phyloP scores from a whole-genome alignment of 2,329 filamentous ascomycete genomes.

The Chaetomiaceae sp. region DNA sequence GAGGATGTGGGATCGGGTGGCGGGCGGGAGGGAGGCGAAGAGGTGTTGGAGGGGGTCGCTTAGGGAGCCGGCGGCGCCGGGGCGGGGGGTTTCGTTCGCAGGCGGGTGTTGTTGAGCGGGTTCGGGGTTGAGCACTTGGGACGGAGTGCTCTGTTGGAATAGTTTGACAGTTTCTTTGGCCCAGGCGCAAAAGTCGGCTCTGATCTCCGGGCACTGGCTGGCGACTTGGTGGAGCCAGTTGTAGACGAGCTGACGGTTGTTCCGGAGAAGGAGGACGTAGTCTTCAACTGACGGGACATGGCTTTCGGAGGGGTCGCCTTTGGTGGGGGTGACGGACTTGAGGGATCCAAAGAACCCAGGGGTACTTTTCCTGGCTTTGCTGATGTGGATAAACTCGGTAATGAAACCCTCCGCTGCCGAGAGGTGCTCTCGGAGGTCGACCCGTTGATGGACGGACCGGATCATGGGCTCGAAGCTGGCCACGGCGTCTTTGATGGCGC shows the following conservation, averaged over 20 bases:
- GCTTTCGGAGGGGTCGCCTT: conserved; percentile 32
- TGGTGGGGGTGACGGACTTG: neutral
- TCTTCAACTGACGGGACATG: conserved; percentile 62
- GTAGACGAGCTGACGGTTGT: conserved; percentile 60
- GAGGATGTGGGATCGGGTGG: conserved; percentile 43
- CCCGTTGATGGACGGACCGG: conserved; percentile 61
- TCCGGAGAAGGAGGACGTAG: conserved; percentile 61
- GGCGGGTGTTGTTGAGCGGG: conserved; percentile 21
- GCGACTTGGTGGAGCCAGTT: conserved; percentile 67
- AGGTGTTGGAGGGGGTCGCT: conserved; percentile 37
- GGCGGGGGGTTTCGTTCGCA: conserved; percentile 4
- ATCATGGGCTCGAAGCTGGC: conserved; percentile 71
- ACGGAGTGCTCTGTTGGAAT: conserved; percentile 40
- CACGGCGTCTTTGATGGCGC: conserved; percentile 59
- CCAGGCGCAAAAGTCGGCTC: conserved; percentile 57
- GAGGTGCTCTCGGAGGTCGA: conserved; percentile 67
- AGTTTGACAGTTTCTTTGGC: conserved; percentile 51
- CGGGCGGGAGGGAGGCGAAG: conserved; percentile 42
- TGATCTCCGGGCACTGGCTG: conserved; percentile 62
- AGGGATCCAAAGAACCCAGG: neutral
- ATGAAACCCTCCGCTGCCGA: conserved; percentile 64
- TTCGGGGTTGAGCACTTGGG: neutral
- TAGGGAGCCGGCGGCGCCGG: conserved; percentile 38
- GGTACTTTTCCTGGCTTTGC: conserved; percentile 40
- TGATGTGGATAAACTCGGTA: conserved; percentile 62